Evolutionary conservation across 1,284 basidiomycete species (phyloP), one percentile per base, ranked within the genome.

Genomic region (Ustilago cynodontis): DNA sequence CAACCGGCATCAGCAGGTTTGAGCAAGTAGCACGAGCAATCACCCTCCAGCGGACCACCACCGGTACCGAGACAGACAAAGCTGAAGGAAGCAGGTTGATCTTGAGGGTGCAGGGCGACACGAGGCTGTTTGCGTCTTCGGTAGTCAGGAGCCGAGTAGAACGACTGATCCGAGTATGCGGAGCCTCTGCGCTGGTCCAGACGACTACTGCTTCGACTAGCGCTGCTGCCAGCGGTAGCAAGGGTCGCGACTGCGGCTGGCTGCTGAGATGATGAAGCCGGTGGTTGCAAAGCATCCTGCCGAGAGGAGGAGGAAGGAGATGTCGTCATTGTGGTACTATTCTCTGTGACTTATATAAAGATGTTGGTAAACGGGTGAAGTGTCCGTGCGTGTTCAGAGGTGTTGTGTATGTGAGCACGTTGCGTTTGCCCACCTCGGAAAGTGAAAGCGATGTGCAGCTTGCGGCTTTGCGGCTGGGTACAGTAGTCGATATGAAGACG

Each of bases 31-130:
- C 82, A 85, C 7, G 84, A 86, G 39, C 87, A 82, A 58, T 88
- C 85, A 13, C 77, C 82, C 67, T 87, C 87, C 22, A 86, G 58
- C 0, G 87, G 87, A 14, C 87, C 87, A 1, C 87, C 87, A n/a
- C 87, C 87, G 3, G 85, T 86, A 16, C 87, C 87, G 50, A 87
- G 79, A 55, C 83, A 85, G 45, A 85, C 81, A 49, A 82, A 80
- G 50, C 79, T 76, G 69, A 85, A 85, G 1, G 75, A 74, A 2
- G 80, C 62, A 6, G 71, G 60, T 43, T 74, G 64, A 39, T 71
- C 59, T 18, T 59, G 45, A 11, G 73, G 77, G 50, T 77, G 74
- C n/a, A 77, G 62, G 2, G 69, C 55, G 18, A 77, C 63, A 5
- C 69, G 65, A 0, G 74, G 69, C n/a, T 77, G 74, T 41, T 62